Conservation (phyloP, 2,329 filamentous ascomycete species). For the Pseudodiploospora longispora region DNA sequence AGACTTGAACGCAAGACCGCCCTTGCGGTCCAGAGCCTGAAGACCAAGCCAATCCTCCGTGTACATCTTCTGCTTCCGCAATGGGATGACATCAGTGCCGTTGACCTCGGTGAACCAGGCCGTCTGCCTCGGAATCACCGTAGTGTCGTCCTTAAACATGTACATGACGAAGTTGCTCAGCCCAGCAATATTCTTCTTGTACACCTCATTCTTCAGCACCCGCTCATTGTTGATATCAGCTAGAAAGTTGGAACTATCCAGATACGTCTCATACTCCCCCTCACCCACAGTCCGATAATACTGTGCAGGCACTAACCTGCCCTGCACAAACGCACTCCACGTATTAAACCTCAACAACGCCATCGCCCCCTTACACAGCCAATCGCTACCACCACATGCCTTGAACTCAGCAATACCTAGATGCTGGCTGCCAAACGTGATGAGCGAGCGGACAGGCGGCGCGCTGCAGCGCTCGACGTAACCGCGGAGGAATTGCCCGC, state of each 20-base stretch:
- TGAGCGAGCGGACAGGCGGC: constrained; percentile 66
- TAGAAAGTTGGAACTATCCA: constrained; percentile 76
- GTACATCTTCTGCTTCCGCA: constrained; percentile 68
- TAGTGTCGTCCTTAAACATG: constrained; percentile 78
- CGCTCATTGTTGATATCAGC: constrained; percentile 97
- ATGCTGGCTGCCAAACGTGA: constrained; percentile 88
- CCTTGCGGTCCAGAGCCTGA: constrained; percentile 68
- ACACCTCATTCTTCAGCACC: constrained; percentile 60
- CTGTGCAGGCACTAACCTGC: constrained; percentile 79
- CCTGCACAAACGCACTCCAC: constrained; percentile 73
- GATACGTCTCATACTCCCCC: constrained; percentile 55
- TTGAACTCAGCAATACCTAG: constrained; percentile 85
- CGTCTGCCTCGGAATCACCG: constrained; percentile 83
- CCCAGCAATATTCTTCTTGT: constrained; percentile 59
- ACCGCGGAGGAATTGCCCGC: constrained; percentile 88
- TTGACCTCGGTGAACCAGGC: constrained; percentile 88
- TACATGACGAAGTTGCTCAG: constrained; percentile 82
- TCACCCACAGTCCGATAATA: constrained; percentile 77
- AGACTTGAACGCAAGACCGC: constrained; percentile 66
- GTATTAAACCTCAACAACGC: constrained; percentile 70
- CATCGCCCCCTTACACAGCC: constrained; percentile 73
- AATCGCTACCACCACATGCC: constrained; percentile 62
- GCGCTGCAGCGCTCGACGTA: constrained; percentile 81
- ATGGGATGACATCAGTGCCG: constrained; percentile 53
- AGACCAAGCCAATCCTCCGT: constrained; percentile 91